Evolutionary conservation across 2,329 filamentous ascomycete genomes (phyloP).

Genomic region (Botrytis tulipae): DNA sequence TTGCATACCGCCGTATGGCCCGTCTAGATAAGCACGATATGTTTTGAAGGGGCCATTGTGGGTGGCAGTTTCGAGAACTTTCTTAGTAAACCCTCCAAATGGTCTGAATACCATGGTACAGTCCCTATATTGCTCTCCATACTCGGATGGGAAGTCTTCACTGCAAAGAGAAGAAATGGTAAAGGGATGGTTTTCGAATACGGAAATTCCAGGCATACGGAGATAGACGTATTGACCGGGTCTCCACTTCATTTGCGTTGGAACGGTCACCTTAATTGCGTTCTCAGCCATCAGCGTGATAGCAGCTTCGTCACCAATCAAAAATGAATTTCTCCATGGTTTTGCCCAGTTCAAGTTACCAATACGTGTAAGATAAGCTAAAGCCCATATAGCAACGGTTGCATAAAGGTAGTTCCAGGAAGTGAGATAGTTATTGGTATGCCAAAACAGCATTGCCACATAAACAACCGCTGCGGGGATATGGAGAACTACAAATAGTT

Average conservation of each 20-base stretch:
- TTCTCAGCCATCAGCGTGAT: slow-evolving; percentile 88
- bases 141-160: slow-evolving; percentile 88
- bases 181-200: slow-evolving; percentile 93
- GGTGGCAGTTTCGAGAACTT: slow-evolving; percentile 77
- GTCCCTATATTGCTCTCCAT: slow-evolving; percentile 83
- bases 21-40: slow-evolving; percentile 88
- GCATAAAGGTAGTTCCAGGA: slow-evolving; percentile 89
- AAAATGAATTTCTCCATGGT: slow-evolving; percentile 73
- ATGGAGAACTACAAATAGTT: slow-evolving; percentile 80
- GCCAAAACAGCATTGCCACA: slow-evolving; percentile 88
- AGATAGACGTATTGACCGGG: slow-evolving; percentile 95
- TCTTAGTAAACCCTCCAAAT: slow-evolving; percentile 84
- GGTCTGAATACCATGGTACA: slow-evolving; percentile 90
- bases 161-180: slow-evolving; percentile 91
- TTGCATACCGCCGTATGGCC: slow-evolving; percentile 92
- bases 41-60: slow-evolving; percentile 87
- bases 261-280: slow-evolving; percentile 92
- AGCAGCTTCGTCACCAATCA: slow-evolving; percentile 88
- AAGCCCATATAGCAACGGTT: slow-evolving; percentile 73
- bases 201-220: slow-evolving; percentile 85
- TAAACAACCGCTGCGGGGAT: slow-evolving; percentile 79
- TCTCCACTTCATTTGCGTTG: slow-evolving; percentile 88
- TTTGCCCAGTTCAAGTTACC: slow-evolving; percentile 90
- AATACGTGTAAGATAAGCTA: slow-evolving; percentile 71
- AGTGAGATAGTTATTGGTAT: slow-evolving; percentile 86